phyloP scores from a whole-genome alignment of 306 rosid species.

The Purshia tridentata region DNA sequence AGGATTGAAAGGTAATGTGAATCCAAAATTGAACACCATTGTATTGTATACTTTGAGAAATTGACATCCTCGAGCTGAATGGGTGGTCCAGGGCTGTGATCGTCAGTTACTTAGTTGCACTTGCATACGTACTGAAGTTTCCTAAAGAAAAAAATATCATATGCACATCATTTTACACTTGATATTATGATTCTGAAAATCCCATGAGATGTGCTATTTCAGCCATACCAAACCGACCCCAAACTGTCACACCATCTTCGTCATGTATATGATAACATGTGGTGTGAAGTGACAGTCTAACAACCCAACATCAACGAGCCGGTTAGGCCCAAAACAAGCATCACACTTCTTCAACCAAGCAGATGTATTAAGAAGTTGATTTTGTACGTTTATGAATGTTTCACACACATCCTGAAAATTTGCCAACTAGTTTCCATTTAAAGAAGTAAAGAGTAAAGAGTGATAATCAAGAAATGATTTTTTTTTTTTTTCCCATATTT shows the following conservation, averaged over 20 bases:
- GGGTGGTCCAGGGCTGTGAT: not conserved
- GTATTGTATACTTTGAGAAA: not conserved
- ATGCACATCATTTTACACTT: not conserved
- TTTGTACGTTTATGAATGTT: no score
- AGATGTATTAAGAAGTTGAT: no score
- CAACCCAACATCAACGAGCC: no score
- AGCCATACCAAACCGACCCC: no score
- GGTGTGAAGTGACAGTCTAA: no score
- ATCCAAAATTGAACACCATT: not conserved
- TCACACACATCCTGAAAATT: no score
- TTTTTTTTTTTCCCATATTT: not conserved
- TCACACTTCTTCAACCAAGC: no score
- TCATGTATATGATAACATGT: no score
- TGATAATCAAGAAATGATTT: not conserved
- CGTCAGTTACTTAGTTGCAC: not conserved
- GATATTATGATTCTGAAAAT: not conserved
- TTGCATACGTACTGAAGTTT: not conserved
- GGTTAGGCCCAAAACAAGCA: no score
- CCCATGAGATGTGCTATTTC: slow-evolving; percentile 11
- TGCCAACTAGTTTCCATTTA: no score
- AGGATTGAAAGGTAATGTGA: not conserved
- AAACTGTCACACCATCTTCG: no score
- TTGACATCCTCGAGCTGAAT: slow-evolving; percentile 3
- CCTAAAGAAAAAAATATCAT: not conserved
- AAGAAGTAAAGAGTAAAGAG: no score